Conservation (phyloP, 805 yeast genomes). For the Saccharomyces jurei region DNA sequence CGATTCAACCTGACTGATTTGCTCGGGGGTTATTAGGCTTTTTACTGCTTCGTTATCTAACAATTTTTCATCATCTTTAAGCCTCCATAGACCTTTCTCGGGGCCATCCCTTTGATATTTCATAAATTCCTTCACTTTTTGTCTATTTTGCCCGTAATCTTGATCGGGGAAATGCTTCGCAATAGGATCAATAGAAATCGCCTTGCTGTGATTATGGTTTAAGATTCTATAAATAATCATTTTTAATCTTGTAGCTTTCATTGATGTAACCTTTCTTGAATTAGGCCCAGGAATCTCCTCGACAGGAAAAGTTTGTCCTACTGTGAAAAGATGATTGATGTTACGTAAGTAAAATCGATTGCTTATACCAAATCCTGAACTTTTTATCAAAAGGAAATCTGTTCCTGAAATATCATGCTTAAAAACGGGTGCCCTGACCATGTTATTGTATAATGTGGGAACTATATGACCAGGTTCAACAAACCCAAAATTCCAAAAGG, state of each 20-base stretch:
- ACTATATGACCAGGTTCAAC: conserved; percentile 92
- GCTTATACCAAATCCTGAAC: conserved; percentile 72
- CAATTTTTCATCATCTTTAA: conserved; percentile 56
- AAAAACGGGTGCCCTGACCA: conserved; percentile 88
- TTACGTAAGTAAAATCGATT: conserved; percentile 61
- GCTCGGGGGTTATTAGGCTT: conserved; percentile 87
- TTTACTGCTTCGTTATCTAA: conserved; percentile 72
- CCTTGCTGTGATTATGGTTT: conserved; percentile 61
- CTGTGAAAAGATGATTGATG: conserved; percentile 68
- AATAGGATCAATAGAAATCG: conserved; percentile 80
- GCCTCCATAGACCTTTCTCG: conserved; percentile 92
- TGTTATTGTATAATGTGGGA: conserved; percentile 86
- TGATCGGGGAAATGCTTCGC: conserved; percentile 93
- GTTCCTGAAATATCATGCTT: conserved; percentile 72
- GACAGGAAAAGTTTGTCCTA: conserved; percentile 89
- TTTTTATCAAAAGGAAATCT: conserved; percentile 73
- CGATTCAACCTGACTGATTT: conserved; percentile 73
- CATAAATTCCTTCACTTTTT: conserved; percentile 93
- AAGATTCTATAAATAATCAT: conserved; percentile 89
- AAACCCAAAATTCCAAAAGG: conserved; percentile 97
- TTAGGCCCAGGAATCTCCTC: conserved; percentile 97
- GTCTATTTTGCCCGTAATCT: conserved; percentile 94
- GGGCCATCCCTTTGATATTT: conserved; percentile 91
- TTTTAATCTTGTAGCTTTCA: conserved; percentile 80
- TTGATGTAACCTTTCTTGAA: conserved; percentile 89